Evolutionary conservation across 148 eudicot species (phyloP).

Genomic region (Vaccinium corymbosum): DNA sequence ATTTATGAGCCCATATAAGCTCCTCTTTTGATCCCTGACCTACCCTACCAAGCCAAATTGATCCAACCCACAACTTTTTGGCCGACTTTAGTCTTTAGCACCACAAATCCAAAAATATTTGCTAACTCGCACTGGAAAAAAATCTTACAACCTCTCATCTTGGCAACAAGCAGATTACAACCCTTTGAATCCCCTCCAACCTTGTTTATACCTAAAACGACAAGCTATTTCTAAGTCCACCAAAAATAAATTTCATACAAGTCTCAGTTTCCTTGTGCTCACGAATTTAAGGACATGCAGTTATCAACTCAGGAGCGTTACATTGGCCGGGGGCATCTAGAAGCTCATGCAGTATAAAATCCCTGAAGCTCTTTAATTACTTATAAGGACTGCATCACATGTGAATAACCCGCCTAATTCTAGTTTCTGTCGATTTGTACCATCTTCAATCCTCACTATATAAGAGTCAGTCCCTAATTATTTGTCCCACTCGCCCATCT

Average conservation of each 20-base stretch:
- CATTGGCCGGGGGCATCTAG: background rate
- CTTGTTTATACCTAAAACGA: background rate
- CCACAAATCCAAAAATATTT: too few species aligned
- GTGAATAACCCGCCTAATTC: background rate
- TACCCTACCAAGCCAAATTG: background rate
- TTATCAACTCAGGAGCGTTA: background rate
- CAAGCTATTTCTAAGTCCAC: background rate
- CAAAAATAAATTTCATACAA: background rate
- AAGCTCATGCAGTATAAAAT: slow-evolving; percentile 7
- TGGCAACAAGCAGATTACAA: background rate
- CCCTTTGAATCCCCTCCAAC: background rate
- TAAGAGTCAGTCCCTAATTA: background rate
- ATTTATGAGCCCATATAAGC: background rate
- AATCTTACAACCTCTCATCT: too few species aligned
- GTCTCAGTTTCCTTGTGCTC: background rate
- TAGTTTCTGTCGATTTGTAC: background rate
- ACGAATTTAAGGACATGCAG: background rate
- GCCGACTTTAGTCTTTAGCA: too few species aligned
- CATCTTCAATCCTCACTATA: too few species aligned
- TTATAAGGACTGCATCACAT: background rate
- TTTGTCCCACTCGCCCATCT: background rate
- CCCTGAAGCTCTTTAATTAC: background rate
- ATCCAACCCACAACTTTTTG: too few species aligned
- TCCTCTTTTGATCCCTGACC: background rate
- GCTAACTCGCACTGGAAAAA: too few species aligned